phyloP scores from a whole-genome alignment of 306 rosid species.

The Vigna hirtella region DNA sequence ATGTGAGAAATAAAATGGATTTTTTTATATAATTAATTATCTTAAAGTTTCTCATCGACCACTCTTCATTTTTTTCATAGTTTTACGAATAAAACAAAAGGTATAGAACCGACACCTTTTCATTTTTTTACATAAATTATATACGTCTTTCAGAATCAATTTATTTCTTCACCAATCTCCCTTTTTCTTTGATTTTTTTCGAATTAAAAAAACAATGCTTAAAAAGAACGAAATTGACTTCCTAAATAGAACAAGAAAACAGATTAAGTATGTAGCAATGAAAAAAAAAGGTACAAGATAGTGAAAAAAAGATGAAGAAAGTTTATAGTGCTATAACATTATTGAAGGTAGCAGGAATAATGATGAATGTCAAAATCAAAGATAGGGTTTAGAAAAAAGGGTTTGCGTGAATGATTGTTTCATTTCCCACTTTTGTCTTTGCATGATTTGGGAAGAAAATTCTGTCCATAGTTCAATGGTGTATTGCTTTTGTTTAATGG shows the following conservation, averaged over 20 bases:
- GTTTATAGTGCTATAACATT: not conserved
- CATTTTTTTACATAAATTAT: too few species aligned
- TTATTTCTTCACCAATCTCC: too few species aligned
- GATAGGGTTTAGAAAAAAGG: not conserved
- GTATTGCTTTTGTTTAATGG: conserved; percentile 20
- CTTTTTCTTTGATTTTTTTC: too few species aligned
- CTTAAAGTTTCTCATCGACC: too few species aligned
- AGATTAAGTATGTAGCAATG: not conserved
- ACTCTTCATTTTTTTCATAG: too few species aligned
- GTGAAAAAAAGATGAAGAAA: conserved; percentile 23
- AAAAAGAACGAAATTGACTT: too few species aligned
- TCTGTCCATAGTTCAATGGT: conserved; percentile 34
- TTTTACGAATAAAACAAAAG: too few species aligned
- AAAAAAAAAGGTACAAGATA: not conserved
- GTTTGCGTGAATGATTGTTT: conserved; percentile 35
- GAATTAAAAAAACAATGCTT: too few species aligned
- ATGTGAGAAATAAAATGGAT: too few species aligned
- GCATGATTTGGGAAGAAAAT: conserved; percentile 19
- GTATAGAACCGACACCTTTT: too few species aligned
- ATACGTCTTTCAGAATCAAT: too few species aligned
- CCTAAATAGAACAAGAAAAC: conserved; percentile 1
- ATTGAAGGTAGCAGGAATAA: not conserved
- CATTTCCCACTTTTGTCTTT: conserved; percentile 34
- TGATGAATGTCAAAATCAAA: conserved; percentile 26
- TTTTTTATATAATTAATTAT: too few species aligned